phyloP scores from a whole-genome alignment of 225 moss, liverwort and hornwort genomes.

The Climacium dendroides region DNA sequence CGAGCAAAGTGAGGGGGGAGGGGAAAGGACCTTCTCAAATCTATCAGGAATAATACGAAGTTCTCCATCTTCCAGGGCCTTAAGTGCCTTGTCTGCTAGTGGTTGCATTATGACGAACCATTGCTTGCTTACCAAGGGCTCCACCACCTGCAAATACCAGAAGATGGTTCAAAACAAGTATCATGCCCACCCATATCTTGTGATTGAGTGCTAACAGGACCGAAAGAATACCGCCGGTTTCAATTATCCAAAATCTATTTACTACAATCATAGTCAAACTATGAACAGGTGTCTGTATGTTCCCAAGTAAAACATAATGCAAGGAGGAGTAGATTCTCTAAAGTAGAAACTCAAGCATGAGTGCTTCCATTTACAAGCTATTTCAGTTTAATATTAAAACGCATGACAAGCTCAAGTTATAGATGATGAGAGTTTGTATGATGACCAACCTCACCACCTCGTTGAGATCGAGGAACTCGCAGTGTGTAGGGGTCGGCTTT shows the following conservation, averaged over 20 bases:
- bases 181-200: not conserved
- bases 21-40: slow-evolving; percentile 67
- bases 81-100: slow-evolving; percentile 62
- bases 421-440: not conserved
- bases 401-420: not conserved
- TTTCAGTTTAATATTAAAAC: not conserved
- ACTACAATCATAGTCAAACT: not conserved
- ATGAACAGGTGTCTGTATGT: not conserved
- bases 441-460: slow-evolving; percentile 84
- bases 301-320: not conserved
- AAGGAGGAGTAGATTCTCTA: not conserved
- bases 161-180: not conserved
- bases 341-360: not conserved
- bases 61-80: slow-evolving; percentile 57
- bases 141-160: slow-evolving; percentile 49
- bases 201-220: not conserved
- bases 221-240: not conserved
- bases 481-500: slow-evolving; percentile 66
- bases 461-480: slow-evolving; percentile 88
- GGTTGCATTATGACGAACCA: slow-evolving; percentile 87
- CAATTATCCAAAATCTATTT: not conserved
- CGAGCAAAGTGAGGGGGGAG: not conserved
- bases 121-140: slow-evolving; percentile 88
- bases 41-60: slow-evolving; percentile 74
- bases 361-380: not conserved